Percentiles rank a stretch among this genome's conserved stretches.
Conservation (phyloP, 2,329 filamentous ascomycete species). For the Pestalotiopsis sp. region DNA sequence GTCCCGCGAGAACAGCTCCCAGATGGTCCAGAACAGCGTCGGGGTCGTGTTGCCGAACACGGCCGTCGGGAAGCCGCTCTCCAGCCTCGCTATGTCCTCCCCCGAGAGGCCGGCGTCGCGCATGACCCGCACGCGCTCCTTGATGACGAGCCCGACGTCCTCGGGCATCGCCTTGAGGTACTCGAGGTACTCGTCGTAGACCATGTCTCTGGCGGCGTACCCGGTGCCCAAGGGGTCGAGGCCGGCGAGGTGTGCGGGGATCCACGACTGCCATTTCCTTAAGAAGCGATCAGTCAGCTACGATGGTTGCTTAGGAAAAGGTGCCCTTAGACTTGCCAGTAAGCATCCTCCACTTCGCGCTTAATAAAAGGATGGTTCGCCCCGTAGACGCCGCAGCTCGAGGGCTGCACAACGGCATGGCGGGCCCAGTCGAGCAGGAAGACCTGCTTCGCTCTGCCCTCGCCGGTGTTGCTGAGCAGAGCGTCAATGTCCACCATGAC, state of each 20-base stretch:
- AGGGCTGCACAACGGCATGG: conserved; percentile 15
- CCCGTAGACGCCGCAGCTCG: conserved; percentile 17
- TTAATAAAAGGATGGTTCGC: conserved; percentile 15
- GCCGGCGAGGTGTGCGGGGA: not conserved
- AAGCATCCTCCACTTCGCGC: conserved; percentile 18
- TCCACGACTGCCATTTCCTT: conserved; percentile 8
- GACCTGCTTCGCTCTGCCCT: not conserved
- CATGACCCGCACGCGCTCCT: not conserved
- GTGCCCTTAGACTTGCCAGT: conserved; percentile 3
- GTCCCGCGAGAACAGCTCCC: conserved; percentile 39
- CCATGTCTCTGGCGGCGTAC: not conserved
- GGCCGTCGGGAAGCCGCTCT: conserved; percentile 2
- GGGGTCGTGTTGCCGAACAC: conserved; percentile 42
- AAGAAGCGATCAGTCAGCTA: not conserved
- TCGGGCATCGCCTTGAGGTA: conserved; percentile 2
- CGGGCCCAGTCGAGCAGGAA: conserved; percentile 16
- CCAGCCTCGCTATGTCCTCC: conserved; percentile 1
- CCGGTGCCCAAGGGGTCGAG: conserved; percentile 3
- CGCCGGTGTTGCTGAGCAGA: not conserved
- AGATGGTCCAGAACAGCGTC: conserved; percentile 44
- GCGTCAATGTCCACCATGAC: not conserved
- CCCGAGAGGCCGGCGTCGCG: conserved; percentile 4
- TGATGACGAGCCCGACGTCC: conserved; percentile 2
- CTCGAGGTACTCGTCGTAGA: not conserved
- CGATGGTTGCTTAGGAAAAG: not conserved